Evolutionary conservation across 2,329 filamentous ascomycete species (phyloP), one percentile per base, ranked within the genome.

Genomic region (Ophiocordyceps robertsii): DNA sequence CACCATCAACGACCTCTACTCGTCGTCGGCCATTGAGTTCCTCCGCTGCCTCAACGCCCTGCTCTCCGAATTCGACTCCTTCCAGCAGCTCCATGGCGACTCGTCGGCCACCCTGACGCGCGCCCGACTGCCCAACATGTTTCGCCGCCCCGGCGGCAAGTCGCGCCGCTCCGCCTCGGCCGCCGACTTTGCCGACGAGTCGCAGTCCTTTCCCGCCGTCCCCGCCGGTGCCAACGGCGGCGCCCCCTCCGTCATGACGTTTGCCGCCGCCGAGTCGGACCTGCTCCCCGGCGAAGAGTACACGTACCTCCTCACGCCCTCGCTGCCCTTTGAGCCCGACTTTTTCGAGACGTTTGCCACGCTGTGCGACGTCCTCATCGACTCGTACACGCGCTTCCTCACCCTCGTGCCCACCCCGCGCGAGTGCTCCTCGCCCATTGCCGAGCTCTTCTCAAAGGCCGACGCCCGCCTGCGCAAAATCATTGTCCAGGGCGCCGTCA

Each of bases 281-380:
- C 70, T 87, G 21, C 66, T 84, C 1, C 82, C 84, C 0, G 87
- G 88, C 32, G 88, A 94, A 56, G 86, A 93, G 54, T 98, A 95
- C 60, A 78, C 80, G 0, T 81, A 90, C 58, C 71, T 98, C 2
- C 72, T 95, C 17, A 96, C 90, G n/a, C 92, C 92, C 0, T 82
- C 80, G 14, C 66, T 98, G 39, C 92, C 92, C 0, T 98, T 98
- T 56, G 89, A 96, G 49, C 92, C 92, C 0, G 92, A 98, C 62
- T 98, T 95, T 56, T 92, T 90, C 61, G 88, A 93, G 65, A 95
- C 89, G 0, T 96, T 96, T 65, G 83, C 88, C 13, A 95, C 92
- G 12, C 71, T 98, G 7, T 96, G 92, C 65, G 92, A 98, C 57
- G 86, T 94, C 3, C 67, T 98, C 47, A 93, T 95, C 53, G 92